Evolutionary conservation across 306 rosid species (phyloP), one percentile per base, ranked within the genome.

Genomic region (Citrullus mucosospermus): DNA sequence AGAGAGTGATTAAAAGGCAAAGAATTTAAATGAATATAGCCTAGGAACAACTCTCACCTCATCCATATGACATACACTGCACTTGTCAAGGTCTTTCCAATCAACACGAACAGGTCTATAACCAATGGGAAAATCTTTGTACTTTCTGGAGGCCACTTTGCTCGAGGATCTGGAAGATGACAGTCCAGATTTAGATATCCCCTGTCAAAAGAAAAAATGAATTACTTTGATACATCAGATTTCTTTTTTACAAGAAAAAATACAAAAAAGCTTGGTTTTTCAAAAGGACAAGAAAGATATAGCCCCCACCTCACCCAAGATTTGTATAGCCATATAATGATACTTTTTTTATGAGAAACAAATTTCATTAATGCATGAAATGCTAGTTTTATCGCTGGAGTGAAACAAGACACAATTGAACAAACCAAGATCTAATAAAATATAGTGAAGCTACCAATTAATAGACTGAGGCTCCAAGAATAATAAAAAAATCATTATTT

Each of bases 11-110:
- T 48, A 15, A 50, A 16, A 73, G 61, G 25, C 16, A 51, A 72
- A 50, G 28, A 36, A 48, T 10, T 51, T 51, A 51, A 73, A 73
- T 50, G 46, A 51, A 73, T 73, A 54, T 48, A 51, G 77, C 44
- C 77, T 30, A 48, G 76, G 51, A 73, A 68, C 70, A n/a, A 48
- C 41, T 14, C 78, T 51, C 79, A 95, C 99, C 99, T 95, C 99
- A 82, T 95, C 99, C 99, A 92, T 95, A 86, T 95, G 97, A 80
- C 99, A 95, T 71, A 95, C 99, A 80, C 89, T 95, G 85, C 99
- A 95, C 87, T 95, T 95, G 79, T 95, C 98, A 41, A 95, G 99
- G 86, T 95, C 99, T 84, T 92, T 91, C 99, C 99, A 95, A 78
- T 95, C 96, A 78, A 95, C 96, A 82, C 96, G 98, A 85, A 95